Evolutionary conservation across 2,329 filamentous ascomycete species (phyloP).

Genomic region (Fusarium albidum): DNA sequence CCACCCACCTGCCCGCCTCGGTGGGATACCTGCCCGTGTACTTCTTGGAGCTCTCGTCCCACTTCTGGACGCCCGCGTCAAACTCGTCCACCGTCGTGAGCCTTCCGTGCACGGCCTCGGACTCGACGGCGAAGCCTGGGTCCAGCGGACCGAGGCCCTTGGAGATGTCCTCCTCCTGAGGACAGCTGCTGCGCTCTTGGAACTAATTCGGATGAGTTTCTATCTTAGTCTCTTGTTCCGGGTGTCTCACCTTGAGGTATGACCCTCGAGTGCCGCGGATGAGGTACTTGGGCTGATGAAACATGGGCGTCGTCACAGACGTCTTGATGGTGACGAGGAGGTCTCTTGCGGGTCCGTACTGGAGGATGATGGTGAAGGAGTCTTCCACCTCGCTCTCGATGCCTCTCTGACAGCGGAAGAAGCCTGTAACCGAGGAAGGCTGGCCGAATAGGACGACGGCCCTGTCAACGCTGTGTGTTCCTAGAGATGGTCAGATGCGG

Average conservation of each 20-base stretch:
- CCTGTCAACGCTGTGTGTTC: conserved; percentile 36
- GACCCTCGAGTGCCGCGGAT: conserved; percentile 35
- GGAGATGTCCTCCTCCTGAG: conserved; percentile 38
- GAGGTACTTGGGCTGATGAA: conserved; percentile 28
- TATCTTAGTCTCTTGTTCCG: not conserved
- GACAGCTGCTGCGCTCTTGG: conserved; percentile 53
- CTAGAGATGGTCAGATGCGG: not conserved
- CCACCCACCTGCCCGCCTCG: conserved; percentile 48
- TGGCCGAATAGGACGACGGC: conserved; percentile 24
- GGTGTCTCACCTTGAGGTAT: conserved; percentile 23
- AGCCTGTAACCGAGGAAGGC: conserved; percentile 32
- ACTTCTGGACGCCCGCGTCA: conserved; percentile 42
- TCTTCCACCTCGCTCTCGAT: conserved; percentile 50
- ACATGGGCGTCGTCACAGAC: conserved; percentile 20
- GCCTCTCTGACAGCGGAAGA: conserved; percentile 31
- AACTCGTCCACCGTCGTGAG: conserved; percentile 50
- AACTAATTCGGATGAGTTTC: conserved; percentile 44
- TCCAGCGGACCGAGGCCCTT: conserved; percentile 24
- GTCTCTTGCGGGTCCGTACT: conserved; percentile 56
- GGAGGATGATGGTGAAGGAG: conserved; percentile 64
- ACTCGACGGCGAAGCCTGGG: conserved; percentile 26
- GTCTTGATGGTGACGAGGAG: conserved; percentile 36
- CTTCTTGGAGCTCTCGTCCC: conserved; percentile 41
- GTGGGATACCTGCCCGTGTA: conserved; percentile 50
- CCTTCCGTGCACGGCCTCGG: conserved; percentile 31